Base-by-base conservation (phyloP, 75 land plant species). In the Pinus tabuliformis region DNA sequence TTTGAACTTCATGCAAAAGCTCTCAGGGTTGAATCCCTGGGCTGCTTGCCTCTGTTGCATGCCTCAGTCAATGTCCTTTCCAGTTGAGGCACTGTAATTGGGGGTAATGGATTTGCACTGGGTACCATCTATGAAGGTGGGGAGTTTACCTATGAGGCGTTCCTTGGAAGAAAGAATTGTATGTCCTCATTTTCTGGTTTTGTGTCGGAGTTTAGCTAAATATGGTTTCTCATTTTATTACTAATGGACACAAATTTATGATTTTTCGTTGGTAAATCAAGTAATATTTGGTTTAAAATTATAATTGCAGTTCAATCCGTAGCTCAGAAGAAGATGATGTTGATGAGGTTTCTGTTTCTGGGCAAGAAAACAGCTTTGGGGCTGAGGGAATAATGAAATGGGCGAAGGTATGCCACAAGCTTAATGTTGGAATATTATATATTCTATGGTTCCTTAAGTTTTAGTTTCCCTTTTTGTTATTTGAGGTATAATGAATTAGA, bases 271-370 rank as follows among this genome's bases (percentile, higher is more conserved):
- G 42, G 42, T n/a, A 13, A 16, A 42, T n/a, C 1, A 68, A 68
- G n/a, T 68, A 16, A 33, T 64, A 17, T 64, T 68, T 37, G 17
- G 72, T 4, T 20, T 68, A 52, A 68, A 20, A 42, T 42, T n/a
- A 3, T 39, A 68, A 68, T n/a, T n/a, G 24, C 91, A 94, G 94
- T 83, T 89, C 88, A 61, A 84, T 80, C 52, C 91, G 83, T 85
- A 89, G 95, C 62, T 96, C 98, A 45, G 98, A 96, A 62, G 89
- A 87, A 33, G 99, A 94, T 72, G 88, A 91, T 33, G 88, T 78
- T 61, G 87, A 79, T 84, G 92, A 88, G 45, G 68, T 82, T 49
- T 80, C 78, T 37, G 57, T 60, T 20, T 60, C 62, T 60, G 88
- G 83, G 56, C 78, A 76, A 77, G 92, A 91, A 49, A 83, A 75